Evolutionary conservation across 306 rosid species (phyloP), one percentile per base, ranked within the genome.

Genomic region (Inga laurina): DNA sequence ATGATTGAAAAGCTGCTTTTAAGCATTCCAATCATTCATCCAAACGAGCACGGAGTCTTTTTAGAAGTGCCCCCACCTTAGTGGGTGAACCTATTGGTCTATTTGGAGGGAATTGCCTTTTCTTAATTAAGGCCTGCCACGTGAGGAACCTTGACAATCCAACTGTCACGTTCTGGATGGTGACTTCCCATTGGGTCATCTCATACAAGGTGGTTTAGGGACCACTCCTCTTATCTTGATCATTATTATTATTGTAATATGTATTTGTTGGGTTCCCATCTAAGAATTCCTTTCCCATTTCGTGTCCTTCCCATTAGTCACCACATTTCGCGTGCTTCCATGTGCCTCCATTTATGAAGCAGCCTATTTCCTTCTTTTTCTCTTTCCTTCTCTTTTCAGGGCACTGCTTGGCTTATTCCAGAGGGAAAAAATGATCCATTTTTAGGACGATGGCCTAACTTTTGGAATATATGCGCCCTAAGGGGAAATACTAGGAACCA

Each of bases 301-400:
- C 73, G 74, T 74, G 84, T 68, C 59, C 73, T 72, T 89, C 64
- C 82, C 76, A 86, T 78, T 48, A 64, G 81, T 83, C 85, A 69
- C 76, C 84, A 82, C 76, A 81, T 69, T 82, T 80, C 94, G 87
- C 93, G 84, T 91, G 97, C 95, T 80, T 16, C 92, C 93, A 91
- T 91, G 97, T 93, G 93, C 94, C 54, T 77, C 89, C 86, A 76
- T 90, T 81, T 83, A 83, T 62, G 88, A 86, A 79, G 77, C 83
- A 75, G 57, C 80, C 86, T 79, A 24, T 39, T 83, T 65, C 84
- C 66, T 73, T 57, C 62, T 24, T 45, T 61, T 52, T 68, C 54
- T 59, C 57, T 8, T 70, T 48, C 71, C 39, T 7, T 30, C 7
- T 65, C 4, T 6, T n/a, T 18, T 16, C 3, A 11, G 4, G 2